Conservation (phyloP, 768 basidiomycete genomes). For the Paxillus ammoniavirescens region DNA sequence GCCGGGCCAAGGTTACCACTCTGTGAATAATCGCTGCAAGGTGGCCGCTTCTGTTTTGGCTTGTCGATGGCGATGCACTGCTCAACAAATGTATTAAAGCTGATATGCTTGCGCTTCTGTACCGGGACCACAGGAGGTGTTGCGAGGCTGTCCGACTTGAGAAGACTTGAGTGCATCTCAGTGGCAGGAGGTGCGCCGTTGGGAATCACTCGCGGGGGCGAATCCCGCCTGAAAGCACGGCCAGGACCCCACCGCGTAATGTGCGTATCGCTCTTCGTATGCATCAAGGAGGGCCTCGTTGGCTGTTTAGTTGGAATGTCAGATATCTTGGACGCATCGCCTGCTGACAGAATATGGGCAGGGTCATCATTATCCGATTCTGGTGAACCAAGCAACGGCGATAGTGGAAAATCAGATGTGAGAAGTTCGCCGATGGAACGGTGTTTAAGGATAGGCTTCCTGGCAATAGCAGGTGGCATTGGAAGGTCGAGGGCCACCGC, state of each 20-base stretch:
- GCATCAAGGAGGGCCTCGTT: conserved; percentile 60
- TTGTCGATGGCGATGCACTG: conserved; percentile 92
- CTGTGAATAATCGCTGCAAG: conserved; percentile 26
- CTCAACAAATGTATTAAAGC: conserved; percentile 97
- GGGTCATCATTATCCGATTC: conserved; percentile 51
- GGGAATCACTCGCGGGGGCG: conserved; percentile 60
- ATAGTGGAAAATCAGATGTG: conserved; percentile 63
- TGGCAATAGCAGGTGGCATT: conserved; percentile 28
- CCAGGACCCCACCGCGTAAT: conserved; percentile 55
- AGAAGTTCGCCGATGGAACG: conserved; percentile 90
- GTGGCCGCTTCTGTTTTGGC: conserved; percentile 41
- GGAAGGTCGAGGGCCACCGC: conserved; percentile 38
- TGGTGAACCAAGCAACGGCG: conserved; percentile 59
- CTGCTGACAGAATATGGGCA: conserved; percentile 18
- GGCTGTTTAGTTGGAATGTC: neutral
- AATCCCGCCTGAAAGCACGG: conserved; percentile 54
- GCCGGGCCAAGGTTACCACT: conserved; percentile 5
- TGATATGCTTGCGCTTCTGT: conserved; percentile 84
- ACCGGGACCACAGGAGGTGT: conserved; percentile 12
- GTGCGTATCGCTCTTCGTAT: conserved; percentile 89
- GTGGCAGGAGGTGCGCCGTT: conserved; percentile 5
- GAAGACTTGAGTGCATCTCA: conserved; percentile 9
- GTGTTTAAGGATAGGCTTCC: conserved; percentile 94
- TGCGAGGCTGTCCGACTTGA: conserved; percentile 19
- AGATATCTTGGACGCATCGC: conserved; percentile 10